Evolutionary conservation across 2,329 filamentous ascomycete species (phyloP).

Genomic region (Aspergillus sclerotialis): DNA sequence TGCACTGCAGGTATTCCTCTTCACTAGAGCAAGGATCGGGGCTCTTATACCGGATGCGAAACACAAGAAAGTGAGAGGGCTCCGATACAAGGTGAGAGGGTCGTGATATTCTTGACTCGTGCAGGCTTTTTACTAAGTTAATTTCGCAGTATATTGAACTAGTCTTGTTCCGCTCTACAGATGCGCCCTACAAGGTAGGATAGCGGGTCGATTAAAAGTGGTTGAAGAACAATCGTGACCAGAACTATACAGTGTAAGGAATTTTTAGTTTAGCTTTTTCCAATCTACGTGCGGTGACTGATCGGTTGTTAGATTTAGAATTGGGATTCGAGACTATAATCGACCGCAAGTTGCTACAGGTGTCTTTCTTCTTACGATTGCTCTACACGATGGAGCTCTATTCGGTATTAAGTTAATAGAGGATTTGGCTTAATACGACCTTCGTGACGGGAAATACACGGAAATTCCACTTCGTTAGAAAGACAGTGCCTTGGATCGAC

Average conservation of each 20-base stretch:
- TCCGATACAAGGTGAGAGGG: background rate
- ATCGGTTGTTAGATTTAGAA: background rate
- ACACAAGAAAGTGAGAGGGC: background rate
- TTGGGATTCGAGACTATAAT: background rate
- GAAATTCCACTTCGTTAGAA: background rate
- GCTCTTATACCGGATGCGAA: slow-evolving; percentile 1
- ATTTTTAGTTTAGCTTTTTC: background rate
- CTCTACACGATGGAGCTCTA: background rate
- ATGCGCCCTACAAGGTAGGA: background rate
- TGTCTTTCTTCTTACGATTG: background rate
- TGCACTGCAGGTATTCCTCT: slow-evolving; percentile 4
- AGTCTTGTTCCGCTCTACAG: background rate
- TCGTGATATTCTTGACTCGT: background rate
- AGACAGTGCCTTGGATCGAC: background rate
- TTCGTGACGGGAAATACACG: background rate
- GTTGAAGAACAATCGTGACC: background rate
- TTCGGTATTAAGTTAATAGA: background rate
- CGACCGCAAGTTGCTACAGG: background rate
- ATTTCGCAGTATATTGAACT: background rate
- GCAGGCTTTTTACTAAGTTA: background rate
- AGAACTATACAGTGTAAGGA: background rate
- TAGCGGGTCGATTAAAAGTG: background rate
- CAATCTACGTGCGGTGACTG: background rate
- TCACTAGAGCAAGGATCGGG: slow-evolving; percentile 3
- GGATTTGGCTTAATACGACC: background rate